These are phyloP conservation scores for Beauveria sp. DNA, from an alignment of 2,329 filamentous ascomycete species.

Conservation along the genomic window DNA sequence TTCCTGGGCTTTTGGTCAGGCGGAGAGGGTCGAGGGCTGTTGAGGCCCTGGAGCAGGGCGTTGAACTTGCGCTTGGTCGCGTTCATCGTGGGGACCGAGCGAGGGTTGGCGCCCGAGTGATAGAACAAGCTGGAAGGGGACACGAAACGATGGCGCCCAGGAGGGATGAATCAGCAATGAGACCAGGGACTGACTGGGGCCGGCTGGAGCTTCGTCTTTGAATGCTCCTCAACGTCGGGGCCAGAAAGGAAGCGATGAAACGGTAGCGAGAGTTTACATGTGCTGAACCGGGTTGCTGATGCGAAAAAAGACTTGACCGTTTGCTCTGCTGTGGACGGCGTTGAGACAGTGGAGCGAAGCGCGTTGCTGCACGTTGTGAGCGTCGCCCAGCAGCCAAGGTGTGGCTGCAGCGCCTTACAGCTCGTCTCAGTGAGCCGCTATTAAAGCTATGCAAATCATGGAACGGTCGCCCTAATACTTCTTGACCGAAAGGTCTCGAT, in stretches of 20 bases:
- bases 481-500: neutral
- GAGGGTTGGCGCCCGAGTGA: neutral
- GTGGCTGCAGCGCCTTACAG: neutral
- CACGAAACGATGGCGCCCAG: neutral
- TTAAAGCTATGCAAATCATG: too few species aligned
- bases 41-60: constrained; percentile 60
- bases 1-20: constrained; percentile 18
- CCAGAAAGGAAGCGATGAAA: neutral
- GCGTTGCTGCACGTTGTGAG: neutral
- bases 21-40: constrained; percentile 28
- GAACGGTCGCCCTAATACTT: neutral
- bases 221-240: neutral
- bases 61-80: constrained; percentile 82
- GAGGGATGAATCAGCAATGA: constrained; percentile 3
- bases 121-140: neutral
- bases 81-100: constrained; percentile 44
- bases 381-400: neutral
- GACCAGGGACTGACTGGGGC: neutral
- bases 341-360: neutral
- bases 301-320: neutral
- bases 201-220: neutral
- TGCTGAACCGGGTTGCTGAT: neutral
- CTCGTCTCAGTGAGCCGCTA: neutral
- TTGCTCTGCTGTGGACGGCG: neutral
- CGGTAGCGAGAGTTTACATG: neutral